Percentiles rank a stretch among this genome's conserved stretches.
Evolutionary conservation across 371 early-diverging fungal species (phyloP).

Genomic region (Aphelidium insulamus): DNA sequence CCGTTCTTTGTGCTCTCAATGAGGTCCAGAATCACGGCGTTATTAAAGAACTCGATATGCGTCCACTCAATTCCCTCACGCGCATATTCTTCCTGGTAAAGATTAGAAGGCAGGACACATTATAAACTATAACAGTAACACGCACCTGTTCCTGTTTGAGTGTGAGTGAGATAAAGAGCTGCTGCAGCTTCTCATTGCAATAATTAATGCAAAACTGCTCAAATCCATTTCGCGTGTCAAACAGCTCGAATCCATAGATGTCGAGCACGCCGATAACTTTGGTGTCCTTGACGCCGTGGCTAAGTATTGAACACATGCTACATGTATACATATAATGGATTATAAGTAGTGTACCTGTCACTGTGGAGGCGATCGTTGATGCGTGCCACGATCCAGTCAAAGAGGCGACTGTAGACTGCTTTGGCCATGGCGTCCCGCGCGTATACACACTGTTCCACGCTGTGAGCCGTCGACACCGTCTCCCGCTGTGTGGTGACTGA

Average conservation of each 20-base stretch:
- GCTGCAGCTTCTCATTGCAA: slow-evolving; percentile 39
- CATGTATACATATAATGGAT: no score
- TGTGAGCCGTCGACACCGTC: neutral
- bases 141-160: slow-evolving; percentile 15
- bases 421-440: slow-evolving; percentile 6
- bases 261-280: slow-evolving; percentile 24
- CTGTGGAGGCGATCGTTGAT: slow-evolving; percentile 4
- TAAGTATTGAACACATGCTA: no score
- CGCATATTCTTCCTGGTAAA: slow-evolving; percentile 1
- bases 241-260: slow-evolving; percentile 40
- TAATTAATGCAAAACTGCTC: slow-evolving; percentile 26
- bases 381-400: slow-evolving; percentile 6
- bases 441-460: neutral
- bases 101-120: neutral
- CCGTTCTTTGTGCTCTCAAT: slow-evolving; percentile 14
- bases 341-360: slow-evolving; percentile 12
- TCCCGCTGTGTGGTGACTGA: no score
- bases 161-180: slow-evolving; percentile 24
- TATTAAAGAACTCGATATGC: slow-evolving; percentile 24
- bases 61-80: slow-evolving; percentile 28
- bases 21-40: slow-evolving; percentile 9
- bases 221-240: slow-evolving; percentile 15
- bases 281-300: neutral
- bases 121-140: neutral
- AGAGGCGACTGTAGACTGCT: slow-evolving; percentile 7